Evolutionary conservation across 352 stramenopile genomes (phyloP).

Genomic region (Phytophthora constricta): DNA sequence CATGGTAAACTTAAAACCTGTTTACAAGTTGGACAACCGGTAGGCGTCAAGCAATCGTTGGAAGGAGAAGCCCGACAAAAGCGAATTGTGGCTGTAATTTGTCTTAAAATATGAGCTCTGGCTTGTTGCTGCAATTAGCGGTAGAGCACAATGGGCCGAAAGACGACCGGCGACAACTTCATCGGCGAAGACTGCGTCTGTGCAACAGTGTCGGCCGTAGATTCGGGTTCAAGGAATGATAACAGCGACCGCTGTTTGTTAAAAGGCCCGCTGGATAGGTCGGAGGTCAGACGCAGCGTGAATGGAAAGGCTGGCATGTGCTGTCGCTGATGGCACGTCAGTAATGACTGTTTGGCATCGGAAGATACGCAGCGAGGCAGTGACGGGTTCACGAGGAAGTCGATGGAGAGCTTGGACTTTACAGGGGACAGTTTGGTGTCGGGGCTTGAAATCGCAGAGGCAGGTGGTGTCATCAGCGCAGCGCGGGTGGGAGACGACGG

Average conservation of each 20-base stretch:
- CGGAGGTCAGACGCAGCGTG: not conserved
- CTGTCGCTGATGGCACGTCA: not conserved
- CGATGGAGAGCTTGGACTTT: slow-evolving; percentile 56
- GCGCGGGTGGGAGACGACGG: slow-evolving; percentile 31
- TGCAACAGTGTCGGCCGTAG: not conserved
- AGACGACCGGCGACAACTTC: slow-evolving; percentile 18
- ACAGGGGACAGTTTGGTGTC: slow-evolving; percentile 28
- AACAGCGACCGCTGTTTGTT: slow-evolving; percentile 30
- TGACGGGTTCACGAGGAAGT: slow-evolving; percentile 58
- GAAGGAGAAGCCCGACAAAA: too few relatives aligned
- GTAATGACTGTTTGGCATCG: not conserved
- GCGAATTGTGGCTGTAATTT: too few relatives aligned
- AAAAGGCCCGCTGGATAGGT: slow-evolving; percentile 3
- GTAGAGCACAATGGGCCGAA: slow-evolving; percentile 32
- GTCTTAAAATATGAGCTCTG: slow-evolving; percentile 19
- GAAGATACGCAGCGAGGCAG: slow-evolving; percentile 3
- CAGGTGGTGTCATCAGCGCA: slow-evolving; percentile 22
- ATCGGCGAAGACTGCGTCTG: slow-evolving; percentile 1
- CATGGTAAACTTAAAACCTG: too few relatives aligned
- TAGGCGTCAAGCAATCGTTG: too few relatives aligned
- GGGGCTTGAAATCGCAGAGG: slow-evolving; percentile 5
- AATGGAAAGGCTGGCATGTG: slow-evolving; percentile 3
- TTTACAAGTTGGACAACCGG: not conserved
- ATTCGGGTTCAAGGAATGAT: slow-evolving; percentile 32
- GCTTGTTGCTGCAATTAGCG: not conserved